Conservation (phyloP, 2,329 filamentous ascomycete species). For the Claviceps capensis region DNA sequence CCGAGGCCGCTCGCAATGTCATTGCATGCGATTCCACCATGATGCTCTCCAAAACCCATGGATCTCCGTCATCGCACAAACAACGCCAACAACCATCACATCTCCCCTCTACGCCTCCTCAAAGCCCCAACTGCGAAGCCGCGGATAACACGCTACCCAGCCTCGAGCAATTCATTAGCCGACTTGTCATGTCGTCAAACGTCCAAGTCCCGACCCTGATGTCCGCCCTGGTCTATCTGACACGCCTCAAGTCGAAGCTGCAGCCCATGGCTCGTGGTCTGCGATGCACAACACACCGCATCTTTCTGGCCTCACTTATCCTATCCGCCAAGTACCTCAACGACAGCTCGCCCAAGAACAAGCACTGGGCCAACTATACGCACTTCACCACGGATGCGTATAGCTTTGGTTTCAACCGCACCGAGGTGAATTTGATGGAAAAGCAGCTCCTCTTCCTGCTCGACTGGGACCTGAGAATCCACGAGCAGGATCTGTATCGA, state of each 20-base stretch:
- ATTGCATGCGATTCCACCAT: conserved; percentile 61
- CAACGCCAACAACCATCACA: conserved; percentile 7
- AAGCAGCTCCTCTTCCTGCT: conserved; percentile 92
- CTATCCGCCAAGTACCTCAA: conserved; percentile 93
- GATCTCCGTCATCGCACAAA: not conserved
- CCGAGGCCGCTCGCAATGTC: conserved; percentile 59
- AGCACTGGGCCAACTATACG: conserved; percentile 97
- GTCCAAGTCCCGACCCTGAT: conserved; percentile 96
- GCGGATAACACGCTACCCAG: conserved; percentile 53
- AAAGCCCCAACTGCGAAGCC: conserved; percentile 33
- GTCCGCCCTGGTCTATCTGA: conserved; percentile 90
- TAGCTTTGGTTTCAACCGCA: conserved; percentile 81
- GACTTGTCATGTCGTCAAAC: conserved; percentile 82
- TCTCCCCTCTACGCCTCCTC: conserved; percentile 35
- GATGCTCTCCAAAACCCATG: conserved; percentile 29
- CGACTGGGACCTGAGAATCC: conserved; percentile 86
- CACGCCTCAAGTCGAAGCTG: conserved; percentile 67
- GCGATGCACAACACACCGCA: conserved; percentile 90
- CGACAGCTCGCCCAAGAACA: conserved; percentile 98
- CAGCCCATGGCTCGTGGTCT: conserved; percentile 93
- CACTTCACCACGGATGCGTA: conserved; percentile 50
- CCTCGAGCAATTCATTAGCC: conserved; percentile 81
- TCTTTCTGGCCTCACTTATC: conserved; percentile 83
- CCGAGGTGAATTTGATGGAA: conserved; percentile 98
- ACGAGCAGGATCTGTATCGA: conserved; percentile 69